A percentile compares a stretch with the other conserved stretches of the same genome.
These are phyloP conservation scores for Jacaranda copaia DNA, from an alignment of 257 asterid genomes.

Conservation along the genomic window DNA sequence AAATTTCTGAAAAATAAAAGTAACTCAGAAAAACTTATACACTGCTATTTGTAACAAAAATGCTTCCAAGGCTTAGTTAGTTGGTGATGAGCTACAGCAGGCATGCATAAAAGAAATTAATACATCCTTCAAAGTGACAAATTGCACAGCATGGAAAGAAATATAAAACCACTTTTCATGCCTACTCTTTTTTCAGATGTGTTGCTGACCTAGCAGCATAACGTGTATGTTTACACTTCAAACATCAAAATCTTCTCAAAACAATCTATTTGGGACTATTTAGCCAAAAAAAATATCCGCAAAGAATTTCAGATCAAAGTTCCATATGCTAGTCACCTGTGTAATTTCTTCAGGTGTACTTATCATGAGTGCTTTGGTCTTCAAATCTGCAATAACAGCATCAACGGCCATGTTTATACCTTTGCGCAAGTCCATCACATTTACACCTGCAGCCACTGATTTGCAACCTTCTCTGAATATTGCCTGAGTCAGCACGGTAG, in stretches of 20 bases:
- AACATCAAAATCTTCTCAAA: constrained; percentile 6
- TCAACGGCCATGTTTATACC: constrained; percentile 87
- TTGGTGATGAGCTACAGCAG: constrained; percentile 1
- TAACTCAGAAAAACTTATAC: not conserved
- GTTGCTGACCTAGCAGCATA: not conserved
- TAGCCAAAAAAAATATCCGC: constrained; percentile 21
- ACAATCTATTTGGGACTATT: not conserved
- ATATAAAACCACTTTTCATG: not conserved
- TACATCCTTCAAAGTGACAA: not conserved
- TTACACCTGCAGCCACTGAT: constrained; percentile 84
- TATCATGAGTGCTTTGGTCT: constrained; percentile 85
- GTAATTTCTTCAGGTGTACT: constrained; percentile 91
- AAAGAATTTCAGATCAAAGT: not conserved
- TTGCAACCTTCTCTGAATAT: constrained; percentile 91
- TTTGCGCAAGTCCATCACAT: constrained; percentile 88
- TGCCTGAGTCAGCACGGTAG: constrained; percentile 90
- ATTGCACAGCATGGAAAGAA: constrained; percentile 4
- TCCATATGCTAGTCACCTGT: constrained; percentile 62
- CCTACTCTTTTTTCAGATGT: not conserved
- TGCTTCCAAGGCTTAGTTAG: not conserved
- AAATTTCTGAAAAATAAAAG: not conserved
- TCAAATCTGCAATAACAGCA: constrained; percentile 80
- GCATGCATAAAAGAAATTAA: constrained; percentile 6
- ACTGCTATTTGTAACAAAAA: not conserved
- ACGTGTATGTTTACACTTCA: constrained; percentile 7